Percentiles rank a stretch among this genome's conserved stretches.
Conservation (phyloP, 2,329 filamentous ascomycete genomes). For the Lasiodiplodia citricola region DNA sequence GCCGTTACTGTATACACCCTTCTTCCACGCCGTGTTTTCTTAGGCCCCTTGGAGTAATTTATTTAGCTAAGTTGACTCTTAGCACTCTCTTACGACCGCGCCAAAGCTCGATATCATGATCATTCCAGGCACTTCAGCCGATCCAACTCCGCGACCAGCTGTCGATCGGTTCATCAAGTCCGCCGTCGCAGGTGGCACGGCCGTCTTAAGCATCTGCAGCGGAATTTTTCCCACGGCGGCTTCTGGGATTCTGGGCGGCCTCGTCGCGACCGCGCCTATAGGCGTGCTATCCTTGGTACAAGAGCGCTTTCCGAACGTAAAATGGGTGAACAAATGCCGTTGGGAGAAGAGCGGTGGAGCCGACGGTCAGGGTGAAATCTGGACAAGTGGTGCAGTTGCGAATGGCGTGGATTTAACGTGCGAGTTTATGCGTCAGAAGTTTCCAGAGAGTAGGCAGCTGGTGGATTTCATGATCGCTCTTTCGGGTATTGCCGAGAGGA, state of each 20-base stretch:
- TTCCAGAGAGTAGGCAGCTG: slow-evolving; percentile 72
- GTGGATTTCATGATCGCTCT: slow-evolving; percentile 78
- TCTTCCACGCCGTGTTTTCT: background rate
- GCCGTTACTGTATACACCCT: background rate
- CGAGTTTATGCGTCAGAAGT: background rate
- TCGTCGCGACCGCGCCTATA: background rate
- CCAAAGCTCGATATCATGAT: background rate
- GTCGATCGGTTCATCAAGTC: background rate
- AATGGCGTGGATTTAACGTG: background rate
- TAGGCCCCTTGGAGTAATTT: background rate
- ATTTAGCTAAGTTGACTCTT: background rate
- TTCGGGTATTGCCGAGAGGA: slow-evolving; percentile 81
- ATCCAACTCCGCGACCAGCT: background rate
- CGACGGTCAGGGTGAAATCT: background rate
- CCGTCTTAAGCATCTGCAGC: background rate
- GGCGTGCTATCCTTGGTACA: background rate
- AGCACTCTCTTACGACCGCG: background rate
- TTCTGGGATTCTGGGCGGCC: background rate
- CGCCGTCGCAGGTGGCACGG: background rate
- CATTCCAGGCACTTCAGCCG: background rate
- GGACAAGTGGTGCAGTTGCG: background rate
- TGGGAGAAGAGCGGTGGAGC: background rate
- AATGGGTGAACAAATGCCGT: background rate
- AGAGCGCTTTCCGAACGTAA: background rate
- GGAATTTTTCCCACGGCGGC: background rate